Evolutionary conservation across 768 basidiomycete species (phyloP).

Genomic region (Lentinula edodes): DNA sequence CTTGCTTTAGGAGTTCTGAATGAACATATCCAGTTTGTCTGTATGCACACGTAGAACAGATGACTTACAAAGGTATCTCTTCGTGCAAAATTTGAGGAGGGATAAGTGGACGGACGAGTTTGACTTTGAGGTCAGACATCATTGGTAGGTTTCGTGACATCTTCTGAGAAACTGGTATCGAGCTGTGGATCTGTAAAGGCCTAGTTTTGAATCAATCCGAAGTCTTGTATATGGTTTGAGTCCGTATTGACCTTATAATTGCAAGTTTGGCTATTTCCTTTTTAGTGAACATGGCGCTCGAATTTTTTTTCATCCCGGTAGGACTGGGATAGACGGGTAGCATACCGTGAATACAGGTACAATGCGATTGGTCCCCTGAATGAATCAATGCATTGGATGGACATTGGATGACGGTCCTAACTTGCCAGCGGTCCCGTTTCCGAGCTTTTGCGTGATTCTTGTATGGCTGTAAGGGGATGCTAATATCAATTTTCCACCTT

Average conservation of each 20-base stretch:
- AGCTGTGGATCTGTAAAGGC: neutral
- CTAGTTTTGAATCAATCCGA: neutral
- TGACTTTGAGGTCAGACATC: slow-evolving; percentile 37
- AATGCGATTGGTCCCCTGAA: neutral
- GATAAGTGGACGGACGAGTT: slow-evolving; percentile 79
- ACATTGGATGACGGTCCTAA: neutral
- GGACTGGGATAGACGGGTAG: neutral
- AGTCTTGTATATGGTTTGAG: neutral
- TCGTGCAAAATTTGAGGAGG: slow-evolving; percentile 94
- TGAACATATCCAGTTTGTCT: neutral
- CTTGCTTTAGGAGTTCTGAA: slow-evolving; percentile 73
- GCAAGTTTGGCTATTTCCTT: neutral
- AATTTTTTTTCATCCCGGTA: neutral
- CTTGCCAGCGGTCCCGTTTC: too few species aligned
- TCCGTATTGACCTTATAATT: neutral
- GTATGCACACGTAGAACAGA: slow-evolving; percentile 1
- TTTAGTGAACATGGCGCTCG: neutral
- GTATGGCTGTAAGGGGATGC: too few species aligned
- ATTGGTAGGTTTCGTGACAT: neutral
- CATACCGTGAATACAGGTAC: neutral
- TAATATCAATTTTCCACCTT: too few species aligned
- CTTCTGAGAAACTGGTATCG: neutral
- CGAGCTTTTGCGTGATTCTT: too few species aligned
- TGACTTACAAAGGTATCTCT: slow-evolving; percentile 74
- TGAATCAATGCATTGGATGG: neutral